Conservation (phyloP, 176 grass and related monocot species). For the Stipa capillata region DNA sequence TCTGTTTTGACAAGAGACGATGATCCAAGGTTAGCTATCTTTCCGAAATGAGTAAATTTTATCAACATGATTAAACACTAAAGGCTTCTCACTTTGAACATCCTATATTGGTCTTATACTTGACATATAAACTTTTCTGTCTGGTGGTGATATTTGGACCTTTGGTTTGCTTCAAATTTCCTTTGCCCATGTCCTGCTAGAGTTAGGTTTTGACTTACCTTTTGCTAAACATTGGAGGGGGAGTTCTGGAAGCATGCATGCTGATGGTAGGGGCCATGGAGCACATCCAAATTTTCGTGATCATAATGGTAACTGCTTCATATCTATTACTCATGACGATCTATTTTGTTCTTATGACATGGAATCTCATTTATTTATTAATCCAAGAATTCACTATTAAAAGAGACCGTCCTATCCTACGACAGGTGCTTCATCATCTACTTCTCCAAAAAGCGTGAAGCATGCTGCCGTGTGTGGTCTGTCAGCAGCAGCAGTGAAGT, state of each 20-base stretch:
- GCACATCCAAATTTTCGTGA: constrained; percentile 25
- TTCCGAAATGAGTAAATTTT: constrained; percentile 1
- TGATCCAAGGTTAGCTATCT: constrained; percentile 59
- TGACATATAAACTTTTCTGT: neutral
- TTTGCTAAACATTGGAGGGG: constrained; percentile 41
- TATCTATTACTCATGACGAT: neutral
- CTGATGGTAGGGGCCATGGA: constrained; percentile 45
- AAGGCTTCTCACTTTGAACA: neutral
- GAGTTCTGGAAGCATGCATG: constrained; percentile 45
- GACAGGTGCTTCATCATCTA: constrained; percentile 31
- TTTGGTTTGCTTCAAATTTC: constrained; percentile 1
- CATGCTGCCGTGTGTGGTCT: constrained; percentile 64
- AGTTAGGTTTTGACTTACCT: constrained; percentile 20
- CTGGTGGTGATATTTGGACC: neutral
- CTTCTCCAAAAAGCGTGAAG: constrained; percentile 59
- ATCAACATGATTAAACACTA: constrained; percentile 5
- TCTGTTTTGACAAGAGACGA: constrained; percentile 74
- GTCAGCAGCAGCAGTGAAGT: constrained; percentile 80
- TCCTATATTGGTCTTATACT: neutral
- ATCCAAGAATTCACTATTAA: constrained; percentile 5
- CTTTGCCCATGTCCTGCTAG: neutral
- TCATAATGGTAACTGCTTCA: constrained; percentile 47
- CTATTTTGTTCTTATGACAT: neutral
- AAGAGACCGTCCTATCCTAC: constrained; percentile 11
- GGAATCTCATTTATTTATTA: neutral